Evolutionary conservation across 192 early-diverging fungal species (phyloP).

Genomic region (Chytriomyces confervae): DNA sequence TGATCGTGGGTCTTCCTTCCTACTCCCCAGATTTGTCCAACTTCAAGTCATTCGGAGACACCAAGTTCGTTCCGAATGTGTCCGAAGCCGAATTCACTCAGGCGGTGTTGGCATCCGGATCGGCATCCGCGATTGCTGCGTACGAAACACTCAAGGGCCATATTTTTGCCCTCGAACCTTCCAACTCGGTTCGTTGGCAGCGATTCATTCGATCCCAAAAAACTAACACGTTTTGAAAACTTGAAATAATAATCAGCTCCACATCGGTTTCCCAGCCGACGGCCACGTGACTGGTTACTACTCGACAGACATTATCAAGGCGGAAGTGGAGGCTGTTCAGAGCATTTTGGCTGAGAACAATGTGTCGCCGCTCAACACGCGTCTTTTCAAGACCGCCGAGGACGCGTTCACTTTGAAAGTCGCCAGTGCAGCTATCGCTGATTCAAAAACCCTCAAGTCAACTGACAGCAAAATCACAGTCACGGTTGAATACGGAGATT

Average conservation of each 20-base stretch:
- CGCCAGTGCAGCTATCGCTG: conserved; percentile 41
- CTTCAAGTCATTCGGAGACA: conserved; percentile 69
- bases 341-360: conserved; percentile 45
- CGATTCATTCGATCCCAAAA: neutral
- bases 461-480: conserved; percentile 47
- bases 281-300: conserved; percentile 69
- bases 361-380: conserved; percentile 52
- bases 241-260: conserved; percentile 28
- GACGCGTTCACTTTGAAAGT: conserved; percentile 42
- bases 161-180: conserved; percentile 53
- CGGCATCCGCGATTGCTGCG: conserved; percentile 31
- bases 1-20: conserved; percentile 7
- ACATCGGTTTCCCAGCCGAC: conserved; percentile 64
- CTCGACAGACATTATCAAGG: conserved; percentile 53
- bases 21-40: conserved; percentile 41
- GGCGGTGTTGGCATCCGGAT: conserved; percentile 50
- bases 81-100: conserved; percentile 45
- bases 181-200: conserved; percentile 7
- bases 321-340: conserved; percentile 53
- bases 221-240: neutral
- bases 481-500: conserved; percentile 57
- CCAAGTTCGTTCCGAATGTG: conserved; percentile 65
- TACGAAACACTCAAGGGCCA: conserved; percentile 37
- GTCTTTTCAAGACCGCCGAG: conserved; percentile 48
- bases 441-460: conserved; percentile 28